Evolutionary conservation across 768 basidiomycete species (phyloP), one percentile per base, ranked within the genome.

Genomic region (Boletus sp.): DNA sequence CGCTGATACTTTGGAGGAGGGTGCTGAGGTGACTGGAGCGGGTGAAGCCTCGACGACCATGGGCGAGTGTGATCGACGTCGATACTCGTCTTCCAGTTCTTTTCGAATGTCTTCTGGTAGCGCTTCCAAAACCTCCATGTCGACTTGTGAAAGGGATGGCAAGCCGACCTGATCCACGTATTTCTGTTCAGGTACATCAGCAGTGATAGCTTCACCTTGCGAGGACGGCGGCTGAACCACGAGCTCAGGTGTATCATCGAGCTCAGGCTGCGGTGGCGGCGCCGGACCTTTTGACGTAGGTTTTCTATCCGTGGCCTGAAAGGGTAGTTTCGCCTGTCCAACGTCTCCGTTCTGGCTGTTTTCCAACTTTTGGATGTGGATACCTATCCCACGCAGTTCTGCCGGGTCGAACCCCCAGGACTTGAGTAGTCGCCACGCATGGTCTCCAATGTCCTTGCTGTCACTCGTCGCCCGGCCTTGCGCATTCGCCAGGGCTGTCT

Each of bases 291-390:
- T 55, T 9, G 52, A 57, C 37, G 33, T 23, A 1, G 42, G 33
- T 34, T 30, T 52, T 29, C 23, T 53, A 13, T 56, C 51, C 11
- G 59, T 54, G 34, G 61, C 65, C 50, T 75, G 75, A 69, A 95
- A 95, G 0, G 79, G 74, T 29, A 93, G 69, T 13, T 75, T 74
- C 3, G 73, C 79, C 65, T 93, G 93, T 1, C 83, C 86, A 5
- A 71, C 59, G 15, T 77, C 74, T 10, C 67, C 63, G 14, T 59
- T 63, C 23, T 66, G 64, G 4, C 67, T 62, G 7, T 78, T 74
- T 70, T 97, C 93, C 5, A 98, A 78, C 67, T 94, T 98, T 64
- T 88, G 85, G 13, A 98, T 82, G 63, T 95, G 93, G 8, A 98
- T 87, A 0, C 91, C 93, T 52, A 98, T 82, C 1, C 96, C 96